phyloP scores from a whole-genome alignment of 192 early-diverging fungal species.

The Umbelopsis ramanniana region DNA sequence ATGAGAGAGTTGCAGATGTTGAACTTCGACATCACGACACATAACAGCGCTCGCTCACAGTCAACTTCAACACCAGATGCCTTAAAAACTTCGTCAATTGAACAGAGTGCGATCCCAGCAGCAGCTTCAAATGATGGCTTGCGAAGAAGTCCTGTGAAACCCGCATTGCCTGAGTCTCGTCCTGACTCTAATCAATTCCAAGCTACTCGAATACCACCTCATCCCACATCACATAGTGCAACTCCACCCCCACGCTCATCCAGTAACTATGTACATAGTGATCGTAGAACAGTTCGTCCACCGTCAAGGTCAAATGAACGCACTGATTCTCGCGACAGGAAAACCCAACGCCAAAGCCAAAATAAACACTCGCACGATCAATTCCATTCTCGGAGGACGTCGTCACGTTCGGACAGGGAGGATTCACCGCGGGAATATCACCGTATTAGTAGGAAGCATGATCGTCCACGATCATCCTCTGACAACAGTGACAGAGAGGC shows the following conservation, averaged over 20 bases:
- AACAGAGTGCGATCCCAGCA: neutral
- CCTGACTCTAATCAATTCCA: no score
- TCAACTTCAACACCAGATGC: neutral
- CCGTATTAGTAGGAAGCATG: no score
- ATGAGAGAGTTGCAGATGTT: constrained; percentile 1
- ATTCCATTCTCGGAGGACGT: neutral
- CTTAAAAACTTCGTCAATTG: neutral
- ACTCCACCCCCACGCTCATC: neutral
- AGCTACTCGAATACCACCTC: neutral
- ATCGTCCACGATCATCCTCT: no score
- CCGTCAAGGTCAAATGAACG: neutral
- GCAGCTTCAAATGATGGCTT: no score
- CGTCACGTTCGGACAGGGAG: no score
- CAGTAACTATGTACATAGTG: neutral
- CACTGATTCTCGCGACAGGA: neutral
- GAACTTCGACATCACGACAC: neutral
- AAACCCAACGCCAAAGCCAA: neutral
- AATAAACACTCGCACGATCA: neutral
- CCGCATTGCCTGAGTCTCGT: no score
- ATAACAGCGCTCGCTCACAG: neutral
- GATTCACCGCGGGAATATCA: no score
- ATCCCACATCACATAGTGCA: neutral
- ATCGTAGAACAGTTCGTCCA: neutral
- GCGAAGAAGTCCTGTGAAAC: no score
- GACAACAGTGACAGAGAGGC: no score